These are phyloP conservation scores for Ilex paraguariensis DNA, from an alignment of 305 asterid genomes.

Conservation along the genomic window DNA sequence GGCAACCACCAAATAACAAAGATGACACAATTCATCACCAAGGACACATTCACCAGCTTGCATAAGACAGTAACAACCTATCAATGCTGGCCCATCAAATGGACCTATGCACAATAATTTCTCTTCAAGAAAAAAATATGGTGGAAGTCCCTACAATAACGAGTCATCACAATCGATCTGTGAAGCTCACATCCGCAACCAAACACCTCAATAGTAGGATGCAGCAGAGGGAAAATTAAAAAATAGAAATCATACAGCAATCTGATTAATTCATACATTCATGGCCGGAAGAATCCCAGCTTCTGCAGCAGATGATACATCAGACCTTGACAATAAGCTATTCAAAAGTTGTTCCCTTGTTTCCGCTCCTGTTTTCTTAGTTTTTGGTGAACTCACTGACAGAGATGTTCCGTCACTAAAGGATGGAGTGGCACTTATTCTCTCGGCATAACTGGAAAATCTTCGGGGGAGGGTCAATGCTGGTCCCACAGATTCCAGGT, in stretches of 20 bases:
- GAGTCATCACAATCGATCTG: no score
- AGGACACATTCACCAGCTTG: no score
- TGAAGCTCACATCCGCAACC: background rate
- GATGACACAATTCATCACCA: no score
- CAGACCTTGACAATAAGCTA: constrained; percentile 63
- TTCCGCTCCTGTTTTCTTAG: constrained; percentile 85
- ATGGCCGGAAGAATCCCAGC: constrained; percentile 35
- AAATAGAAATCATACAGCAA: constrained; percentile 14
- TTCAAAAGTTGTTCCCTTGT: constrained; percentile 76
- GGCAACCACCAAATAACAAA: no score
- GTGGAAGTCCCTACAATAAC: constrained; percentile 1
- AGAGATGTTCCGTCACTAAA: constrained; percentile 51
- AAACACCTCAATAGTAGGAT: constrained; percentile 6
- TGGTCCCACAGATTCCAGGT: constrained; percentile 54
- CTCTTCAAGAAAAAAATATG: constrained; percentile 5
- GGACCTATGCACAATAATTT: constrained; percentile 2
- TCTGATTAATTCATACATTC: constrained; percentile 47
- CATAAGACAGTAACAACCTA: background rate
- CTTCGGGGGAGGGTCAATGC: constrained; percentile 56
- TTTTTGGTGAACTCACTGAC: constrained; percentile 66
- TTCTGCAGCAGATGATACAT: constrained; percentile 43
- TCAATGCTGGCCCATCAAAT: background rate
- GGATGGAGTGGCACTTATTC: constrained; percentile 71
- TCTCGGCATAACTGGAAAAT: constrained; percentile 85
- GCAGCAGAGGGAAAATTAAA: constrained; percentile 9